phyloP scores from a whole-genome alignment of 2,329 filamentous ascomycete genomes.

The Colletotrichum sp. region DNA sequence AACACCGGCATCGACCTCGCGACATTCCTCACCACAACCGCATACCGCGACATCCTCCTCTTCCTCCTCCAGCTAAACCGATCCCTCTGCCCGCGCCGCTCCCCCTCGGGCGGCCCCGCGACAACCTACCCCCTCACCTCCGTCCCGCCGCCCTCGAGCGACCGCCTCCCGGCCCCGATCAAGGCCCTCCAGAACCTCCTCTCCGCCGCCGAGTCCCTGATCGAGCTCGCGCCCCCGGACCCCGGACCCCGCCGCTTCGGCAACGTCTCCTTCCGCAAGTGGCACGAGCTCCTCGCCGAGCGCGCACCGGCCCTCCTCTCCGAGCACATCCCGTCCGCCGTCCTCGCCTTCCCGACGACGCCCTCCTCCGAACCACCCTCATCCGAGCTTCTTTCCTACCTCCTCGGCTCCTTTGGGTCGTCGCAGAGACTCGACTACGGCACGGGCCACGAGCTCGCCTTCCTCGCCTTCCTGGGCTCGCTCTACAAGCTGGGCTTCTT shows the following conservation, averaged over 20 bases:
- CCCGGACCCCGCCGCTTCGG: conserved; percentile 88
- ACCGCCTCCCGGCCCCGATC: conserved; percentile 57
- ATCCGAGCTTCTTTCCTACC: conserved; percentile 57
- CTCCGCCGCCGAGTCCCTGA: conserved; percentile 65
- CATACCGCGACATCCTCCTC: conserved; percentile 84
- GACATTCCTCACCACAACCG: conserved; percentile 79
- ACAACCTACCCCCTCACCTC: conserved; percentile 50
- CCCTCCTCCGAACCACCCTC: conserved; percentile 26
- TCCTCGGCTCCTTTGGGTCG: conserved; percentile 88
- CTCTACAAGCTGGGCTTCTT: conserved; percentile 93
- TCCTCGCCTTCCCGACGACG: conserved; percentile 23
- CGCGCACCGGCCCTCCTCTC: conserved; percentile 58
- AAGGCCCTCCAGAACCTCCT: conserved; percentile 71
- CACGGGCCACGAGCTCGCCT: conserved; percentile 94
- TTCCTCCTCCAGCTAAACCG: conserved; percentile 92
- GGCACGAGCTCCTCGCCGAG: conserved; percentile 74
- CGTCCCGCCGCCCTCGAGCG: conserved; percentile 40
- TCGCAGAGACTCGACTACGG: conserved; percentile 91
- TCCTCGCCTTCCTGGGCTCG: conserved; percentile 86
- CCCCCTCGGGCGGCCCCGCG: conserved; percentile 37
- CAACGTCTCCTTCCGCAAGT: conserved; percentile 87
- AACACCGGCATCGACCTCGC: conserved; percentile 83
- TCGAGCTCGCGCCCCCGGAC: conserved; percentile 83
- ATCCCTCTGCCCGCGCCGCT: conserved; percentile 76
- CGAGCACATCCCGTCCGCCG: conserved; percentile 29